Evolutionary conservation across 108 stramenopile species (phyloP).

Genomic region (Skeletonema menzelii): DNA sequence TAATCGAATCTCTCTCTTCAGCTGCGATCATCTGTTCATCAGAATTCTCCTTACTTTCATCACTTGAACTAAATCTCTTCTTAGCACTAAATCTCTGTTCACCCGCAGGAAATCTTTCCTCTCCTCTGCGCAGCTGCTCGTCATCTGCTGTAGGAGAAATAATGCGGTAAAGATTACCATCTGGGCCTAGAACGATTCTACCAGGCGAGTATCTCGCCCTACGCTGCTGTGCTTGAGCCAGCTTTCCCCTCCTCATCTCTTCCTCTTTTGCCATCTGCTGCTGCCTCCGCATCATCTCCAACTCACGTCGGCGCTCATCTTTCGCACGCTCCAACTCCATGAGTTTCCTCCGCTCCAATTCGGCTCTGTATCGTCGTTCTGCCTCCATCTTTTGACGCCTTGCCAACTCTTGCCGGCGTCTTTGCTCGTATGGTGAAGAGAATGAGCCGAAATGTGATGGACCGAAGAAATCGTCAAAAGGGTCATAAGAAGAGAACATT

Average conservation of each 20-base stretch:
- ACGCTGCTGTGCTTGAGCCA: not conserved
- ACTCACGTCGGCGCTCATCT: not conserved
- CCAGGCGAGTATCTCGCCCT: not conserved
- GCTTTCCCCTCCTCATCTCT: not conserved
- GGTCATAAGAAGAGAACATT: not conserved
- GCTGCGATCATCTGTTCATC: not conserved
- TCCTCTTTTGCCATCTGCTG: not conserved
- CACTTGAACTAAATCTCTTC: not conserved
- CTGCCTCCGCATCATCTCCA: conserved; percentile 5
- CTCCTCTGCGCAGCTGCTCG: not conserved
- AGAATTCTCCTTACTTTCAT: not conserved
- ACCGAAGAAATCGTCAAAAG: not conserved
- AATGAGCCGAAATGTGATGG: not conserved
- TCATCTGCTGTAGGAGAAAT: not conserved
- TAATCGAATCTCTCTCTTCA: not conserved
- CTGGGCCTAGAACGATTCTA: not conserved
- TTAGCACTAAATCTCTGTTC: not conserved
- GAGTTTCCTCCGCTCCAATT: not conserved
- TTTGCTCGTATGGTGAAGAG: not conserved
- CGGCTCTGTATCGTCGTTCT: not conserved
- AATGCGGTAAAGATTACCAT: not conserved
- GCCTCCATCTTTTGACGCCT: conserved; percentile 3
- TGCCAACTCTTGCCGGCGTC: conserved; percentile 6
- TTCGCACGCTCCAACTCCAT: not conserved
- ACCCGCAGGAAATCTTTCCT: not conserved